These are phyloP conservation scores for Onygena corvina DNA, from an alignment of 2,329 filamentous ascomycete genomes.

Conservation along the genomic window DNA sequence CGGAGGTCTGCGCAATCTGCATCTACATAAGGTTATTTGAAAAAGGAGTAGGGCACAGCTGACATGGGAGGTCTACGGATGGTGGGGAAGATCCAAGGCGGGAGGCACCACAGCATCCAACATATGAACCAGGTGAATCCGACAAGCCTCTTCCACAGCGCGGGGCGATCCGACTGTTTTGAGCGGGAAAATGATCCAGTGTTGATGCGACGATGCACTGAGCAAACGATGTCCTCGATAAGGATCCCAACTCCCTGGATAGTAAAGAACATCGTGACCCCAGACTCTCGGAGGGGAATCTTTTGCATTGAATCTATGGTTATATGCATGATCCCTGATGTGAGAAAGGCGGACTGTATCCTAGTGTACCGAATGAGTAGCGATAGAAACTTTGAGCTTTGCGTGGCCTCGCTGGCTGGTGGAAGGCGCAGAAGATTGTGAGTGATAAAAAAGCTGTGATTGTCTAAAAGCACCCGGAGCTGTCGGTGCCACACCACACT, in stretches of 20 bases:
- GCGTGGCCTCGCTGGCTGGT: background rate
- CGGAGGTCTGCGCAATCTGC: too few relatives aligned
- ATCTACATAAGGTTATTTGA: background rate
- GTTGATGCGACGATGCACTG: constrained; percentile 2
- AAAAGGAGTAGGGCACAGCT: constrained; percentile 2
- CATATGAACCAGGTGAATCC: background rate
- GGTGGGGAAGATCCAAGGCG: background rate
- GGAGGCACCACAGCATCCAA: constrained; percentile 1
- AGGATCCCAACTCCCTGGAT: constrained; percentile 11
- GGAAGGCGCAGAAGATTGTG: constrained; percentile 2
- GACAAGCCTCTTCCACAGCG: background rate
- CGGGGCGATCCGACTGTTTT: background rate
- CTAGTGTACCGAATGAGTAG: constrained; percentile 8
- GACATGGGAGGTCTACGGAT: background rate
- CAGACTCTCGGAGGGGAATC: constrained; percentile 9
- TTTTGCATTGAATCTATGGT: constrained; percentile 8
- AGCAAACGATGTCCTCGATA: constrained; percentile 10
- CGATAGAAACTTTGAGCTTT: background rate
- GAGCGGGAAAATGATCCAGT: constrained; percentile 1
- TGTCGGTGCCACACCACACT: constrained; percentile 6
- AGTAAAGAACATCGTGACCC: constrained; percentile 9
- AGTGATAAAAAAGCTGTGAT: background rate
- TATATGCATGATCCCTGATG: constrained; percentile 12
- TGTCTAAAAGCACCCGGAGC: background rate
- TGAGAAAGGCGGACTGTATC: constrained; percentile 7